These are phyloP conservation scores for Roridomyces roridus DNA, from an alignment of 768 basidiomycete species.

Conservation along the genomic window DNA sequence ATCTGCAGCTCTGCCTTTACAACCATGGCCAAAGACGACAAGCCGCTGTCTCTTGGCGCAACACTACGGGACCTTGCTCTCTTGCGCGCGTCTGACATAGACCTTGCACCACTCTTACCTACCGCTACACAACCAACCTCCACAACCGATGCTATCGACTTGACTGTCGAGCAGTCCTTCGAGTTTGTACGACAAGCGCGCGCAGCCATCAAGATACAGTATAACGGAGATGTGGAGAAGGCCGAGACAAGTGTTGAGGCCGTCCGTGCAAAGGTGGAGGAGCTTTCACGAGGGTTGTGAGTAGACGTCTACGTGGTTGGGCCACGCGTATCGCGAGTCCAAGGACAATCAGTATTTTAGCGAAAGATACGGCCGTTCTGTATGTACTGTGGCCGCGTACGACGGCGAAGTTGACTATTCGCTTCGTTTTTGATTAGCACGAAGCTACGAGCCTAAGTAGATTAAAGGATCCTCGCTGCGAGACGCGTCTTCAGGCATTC, in stretches of 20 bases:
- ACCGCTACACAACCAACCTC: constrained; percentile 10
- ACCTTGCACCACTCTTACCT: constrained; percentile 37
- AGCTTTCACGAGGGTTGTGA: constrained; percentile 46
- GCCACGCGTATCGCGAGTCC: not conserved
- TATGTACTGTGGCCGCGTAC: no score
- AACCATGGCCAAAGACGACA: constrained; percentile 38
- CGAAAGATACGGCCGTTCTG: no score
- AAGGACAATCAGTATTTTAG: no score
- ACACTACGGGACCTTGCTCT: constrained; percentile 77
- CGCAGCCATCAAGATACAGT: constrained; percentile 57
- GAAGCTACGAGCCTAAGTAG: not conserved
- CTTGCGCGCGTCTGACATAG: constrained; percentile 61
- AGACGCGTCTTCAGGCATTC: no score
- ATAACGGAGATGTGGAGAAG: constrained; percentile 56
- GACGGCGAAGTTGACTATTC: no score
- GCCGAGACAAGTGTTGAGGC: constrained; percentile 63
- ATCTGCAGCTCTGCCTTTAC: no score
- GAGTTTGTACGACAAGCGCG: constrained; percentile 66
- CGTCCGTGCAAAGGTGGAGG: constrained; percentile 60
- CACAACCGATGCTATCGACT: constrained; percentile 30
- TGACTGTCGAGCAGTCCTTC: constrained; percentile 57
- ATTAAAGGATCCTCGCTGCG: not conserved
- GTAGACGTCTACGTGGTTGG: not conserved
- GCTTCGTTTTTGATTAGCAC: constrained; percentile 7
- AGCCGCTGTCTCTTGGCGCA: constrained; percentile 62